These are phyloP conservation scores for Metschnikowia gruessii DNA, from an alignment of 805 yeast genomes.

Conservation along the genomic window DNA sequence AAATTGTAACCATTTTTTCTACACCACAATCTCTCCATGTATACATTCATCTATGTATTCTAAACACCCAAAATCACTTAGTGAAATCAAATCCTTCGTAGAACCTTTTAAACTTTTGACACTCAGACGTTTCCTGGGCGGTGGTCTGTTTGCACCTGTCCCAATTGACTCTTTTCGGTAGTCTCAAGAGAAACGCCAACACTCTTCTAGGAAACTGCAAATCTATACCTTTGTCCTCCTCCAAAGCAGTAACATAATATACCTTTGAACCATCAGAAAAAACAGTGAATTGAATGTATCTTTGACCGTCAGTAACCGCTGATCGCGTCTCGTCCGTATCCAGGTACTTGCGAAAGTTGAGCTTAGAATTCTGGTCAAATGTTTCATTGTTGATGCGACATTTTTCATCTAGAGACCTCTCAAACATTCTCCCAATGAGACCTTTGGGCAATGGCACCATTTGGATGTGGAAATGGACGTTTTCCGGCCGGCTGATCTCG, in stretches of 20 bases:
- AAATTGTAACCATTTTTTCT: no score
- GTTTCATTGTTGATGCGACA: slow-evolving; percentile 46
- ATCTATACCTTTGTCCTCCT: slow-evolving; percentile 49
- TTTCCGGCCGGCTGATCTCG: slow-evolving; percentile 61
- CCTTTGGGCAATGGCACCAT: slow-evolving; percentile 61
- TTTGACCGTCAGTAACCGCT: slow-evolving; percentile 20
- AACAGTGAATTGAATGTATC: slow-evolving; percentile 16
- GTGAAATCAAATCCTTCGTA: slow-evolving; percentile 57
- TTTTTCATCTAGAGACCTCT: slow-evolving; percentile 44
- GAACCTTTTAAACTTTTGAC: slow-evolving; percentile 55
- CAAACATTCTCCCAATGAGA: slow-evolving; percentile 39
- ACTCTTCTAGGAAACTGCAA: slow-evolving; percentile 83
- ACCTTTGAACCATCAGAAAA: slow-evolving; percentile 1
- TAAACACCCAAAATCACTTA: neutral
- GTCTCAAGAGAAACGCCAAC: slow-evolving; percentile 57
- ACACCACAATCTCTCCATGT: no score
- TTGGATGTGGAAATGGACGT: slow-evolving; percentile 77
- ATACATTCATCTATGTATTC: no score
- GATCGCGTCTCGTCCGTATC: slow-evolving; percentile 8
- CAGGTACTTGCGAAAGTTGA: slow-evolving; percentile 39
- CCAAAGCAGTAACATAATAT: slow-evolving; percentile 10
- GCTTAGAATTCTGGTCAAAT: slow-evolving; percentile 38
- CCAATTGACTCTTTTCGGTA: slow-evolving; percentile 71
- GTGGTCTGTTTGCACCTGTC: slow-evolving; percentile 66
- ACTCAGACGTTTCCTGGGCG: slow-evolving; percentile 61